Evolutionary conservation across 2,329 filamentous ascomycete genomes (phyloP), one percentile per base, ranked within the genome.

Genomic region (Fusarium marasasianum): DNA sequence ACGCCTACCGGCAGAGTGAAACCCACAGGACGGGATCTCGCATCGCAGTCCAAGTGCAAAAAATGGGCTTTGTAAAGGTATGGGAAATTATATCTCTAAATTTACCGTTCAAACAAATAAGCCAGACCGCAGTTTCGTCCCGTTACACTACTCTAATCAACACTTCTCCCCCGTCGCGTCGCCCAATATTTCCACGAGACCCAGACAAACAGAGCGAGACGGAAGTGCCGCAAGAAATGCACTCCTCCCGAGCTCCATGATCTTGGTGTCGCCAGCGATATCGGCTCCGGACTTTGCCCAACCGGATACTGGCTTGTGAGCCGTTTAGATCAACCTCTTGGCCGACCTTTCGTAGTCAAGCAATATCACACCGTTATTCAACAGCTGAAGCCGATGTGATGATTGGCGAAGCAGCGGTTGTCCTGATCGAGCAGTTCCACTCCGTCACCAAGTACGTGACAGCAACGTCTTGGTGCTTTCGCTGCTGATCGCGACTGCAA

Each of bases 51-150:
- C 17, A 45, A 18, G n/a, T 18, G 15, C 8, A 18, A 18, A 18
- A 13, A 0, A 13, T 26, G 17, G 43, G 11, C 11, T 44, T 9
- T 12, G 3, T 5, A 26, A 26, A 5, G 5, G 5, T 5, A 26
- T 26, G 11, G 11, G 17, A 8, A 13, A 45, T 0, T 45, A 17
- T 9, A 5, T 26, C 24, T 24, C 8, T 15, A 15, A 15, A 1
- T 15, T 15, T 35, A 15, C 33, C 3, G 14, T 35, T 35, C 13
- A 35, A 35, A 35, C 14, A 0, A 35, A 35, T 7, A 35, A 8
- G 33, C 6, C 33, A 35, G 14, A 35, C 14, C 6, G 17, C 43
- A 26, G 5, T 13, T 13, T 18, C n/a, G n/a, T 45, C 43, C 43
- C 5, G 11, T 45, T 20, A 20, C 43, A 45, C 24, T 11, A 26